Base-by-base conservation (phyloP, 1,284 basidiomycete genomes). In the Ceratorhiza oryzae-sativae region DNA sequence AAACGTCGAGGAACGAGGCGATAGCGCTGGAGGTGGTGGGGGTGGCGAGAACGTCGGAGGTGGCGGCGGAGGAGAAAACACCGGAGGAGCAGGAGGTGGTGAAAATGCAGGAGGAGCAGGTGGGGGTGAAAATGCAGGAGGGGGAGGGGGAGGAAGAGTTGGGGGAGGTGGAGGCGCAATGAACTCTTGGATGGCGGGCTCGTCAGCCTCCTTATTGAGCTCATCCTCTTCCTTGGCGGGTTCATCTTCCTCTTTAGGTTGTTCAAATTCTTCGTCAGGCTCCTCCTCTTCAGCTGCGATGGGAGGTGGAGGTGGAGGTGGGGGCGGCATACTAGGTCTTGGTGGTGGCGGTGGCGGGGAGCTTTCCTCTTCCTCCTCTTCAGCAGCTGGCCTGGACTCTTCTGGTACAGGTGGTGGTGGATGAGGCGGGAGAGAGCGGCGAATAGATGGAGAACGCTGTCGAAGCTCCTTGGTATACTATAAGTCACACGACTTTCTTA, bases 401-500 rank as follows among this genome's bases (percentile, higher is more conserved):
- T 68, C 65, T n/a, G 65, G 65, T 4, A 68, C 65, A 32, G 51
- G 30, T 30, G 65, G 65, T 15, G 63, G 61, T 25, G 42, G 30
- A 48, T 34, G 61, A 23, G 48, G 62, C 15, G 48, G 48, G 8
- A 51, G 49, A 25, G 62, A 65, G 2, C 65, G 65, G 30, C 65
- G 65, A 41, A 68, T n/a, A 4, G 65, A 65, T 20, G 65, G 51
- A 34, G 65, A 68, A 30, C 65, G 65, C 49, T 55, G 62, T 15
- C 27, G 48, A 56, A 51, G 25, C 20, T 59, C 36, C 58, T 45
- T 27, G 2, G 42, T 25, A 36, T 2, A 42, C 39, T 34, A 51
- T 65, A 4, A 65, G 20, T 65, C 41, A 23, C 30, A n/a, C 20
- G 6, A 25, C 8, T 4, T n/a, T 13, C 41, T 39, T 42, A n/a